Evolutionary conservation across 2,329 filamentous ascomycete genomes (phyloP), one percentile per base, ranked within the genome.

Genomic region (Colletotrichum salicis): DNA sequence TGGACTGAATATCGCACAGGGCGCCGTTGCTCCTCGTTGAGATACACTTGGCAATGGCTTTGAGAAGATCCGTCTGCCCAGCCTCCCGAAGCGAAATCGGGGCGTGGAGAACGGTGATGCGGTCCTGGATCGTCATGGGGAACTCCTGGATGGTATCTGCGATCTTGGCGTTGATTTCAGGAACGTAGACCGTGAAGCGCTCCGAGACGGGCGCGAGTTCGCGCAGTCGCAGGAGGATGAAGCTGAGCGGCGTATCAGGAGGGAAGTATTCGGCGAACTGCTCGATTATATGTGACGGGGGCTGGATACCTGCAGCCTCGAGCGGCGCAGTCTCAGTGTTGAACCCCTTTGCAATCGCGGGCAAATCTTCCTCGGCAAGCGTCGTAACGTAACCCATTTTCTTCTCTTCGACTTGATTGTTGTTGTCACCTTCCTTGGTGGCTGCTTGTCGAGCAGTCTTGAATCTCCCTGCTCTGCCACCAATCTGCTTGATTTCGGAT

Each of bases 401-500:
- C n/a, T 83, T 80, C 58, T 77, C 75, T 27, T 75, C 76, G 56
- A 74, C 63, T 24, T 33, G 11, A 6, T 75, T 64, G 5, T 64
- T 33, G 24, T 59, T 29, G 68, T 45, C 4, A 73, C 66, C 27
- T 29, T 10, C 75, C 73, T 72, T 24, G 71, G 72, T 68, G 71
- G 79, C 69, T 60, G 87, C 86, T 77, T 93, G 87, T 33, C 87
- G 84, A 2, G 94, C 94, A 33, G 92, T 92, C 68, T 92, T 91
- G 81, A 92, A 99, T 57, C 96, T 92, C 33, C 96, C 96, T 13
- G 96, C 96, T 75, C 96, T 91, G 22, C 96, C 96, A 61, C 91
- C 96, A 77, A 99, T 99, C 79, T 99, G 96, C 81, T 97, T 98
- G 77, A 98, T 87, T 75, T 98, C 94, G 0, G 95, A 92, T 3